These are phyloP conservation scores for Candida freyschussii DNA, from an alignment of 1,139 yeast genomes.

Conservation along the genomic window DNA sequence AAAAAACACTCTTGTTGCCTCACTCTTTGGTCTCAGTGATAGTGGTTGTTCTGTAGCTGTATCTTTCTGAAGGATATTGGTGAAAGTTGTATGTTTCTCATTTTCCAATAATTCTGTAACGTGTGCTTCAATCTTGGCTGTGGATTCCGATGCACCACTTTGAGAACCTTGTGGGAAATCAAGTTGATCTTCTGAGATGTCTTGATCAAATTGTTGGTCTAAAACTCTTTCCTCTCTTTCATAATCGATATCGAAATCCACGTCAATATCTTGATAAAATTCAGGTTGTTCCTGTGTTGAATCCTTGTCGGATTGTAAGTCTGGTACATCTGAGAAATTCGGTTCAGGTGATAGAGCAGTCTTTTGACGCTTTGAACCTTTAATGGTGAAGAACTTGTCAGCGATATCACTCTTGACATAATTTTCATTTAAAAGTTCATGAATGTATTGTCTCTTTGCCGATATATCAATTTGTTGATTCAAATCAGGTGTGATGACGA, in stretches of 20 bases:
- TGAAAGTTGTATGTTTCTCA: slow-evolving; percentile 31
- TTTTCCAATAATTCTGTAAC: slow-evolving; percentile 7
- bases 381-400: slow-evolving; percentile 12
- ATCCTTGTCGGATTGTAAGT: slow-evolving; percentile 20
- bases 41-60: slow-evolving; percentile 25
- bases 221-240: too few species aligned
- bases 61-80: slow-evolving; percentile 40
- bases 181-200: slow-evolving; percentile 21
- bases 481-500: slow-evolving; percentile 1
- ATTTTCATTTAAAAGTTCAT: slow-evolving; percentile 10
- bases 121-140: slow-evolving; percentile 51
- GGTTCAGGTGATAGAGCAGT: slow-evolving; percentile 14
- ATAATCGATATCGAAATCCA: slow-evolving; percentile 9
- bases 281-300: slow-evolving; percentile 2
- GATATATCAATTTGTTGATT: slow-evolving; percentile 8
- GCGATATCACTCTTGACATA: slow-evolving; percentile 18
- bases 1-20: slow-evolving; percentile 75
- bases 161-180: slow-evolving; percentile 13
- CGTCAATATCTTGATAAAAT: slow-evolving; percentile 17
- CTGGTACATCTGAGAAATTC: slow-evolving; percentile 12
- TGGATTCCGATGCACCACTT: slow-evolving; percentile 38
- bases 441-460: slow-evolving; percentile 15
- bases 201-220: slow-evolving; percentile 12
- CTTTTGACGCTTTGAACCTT: slow-evolving; percentile 21
- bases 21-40: slow-evolving; percentile 40